Evolutionary conservation across 208 protist genomes (phyloP), one percentile per base, ranked within the genome.

Genomic region (Chromosphaera perkinsii): DNA sequence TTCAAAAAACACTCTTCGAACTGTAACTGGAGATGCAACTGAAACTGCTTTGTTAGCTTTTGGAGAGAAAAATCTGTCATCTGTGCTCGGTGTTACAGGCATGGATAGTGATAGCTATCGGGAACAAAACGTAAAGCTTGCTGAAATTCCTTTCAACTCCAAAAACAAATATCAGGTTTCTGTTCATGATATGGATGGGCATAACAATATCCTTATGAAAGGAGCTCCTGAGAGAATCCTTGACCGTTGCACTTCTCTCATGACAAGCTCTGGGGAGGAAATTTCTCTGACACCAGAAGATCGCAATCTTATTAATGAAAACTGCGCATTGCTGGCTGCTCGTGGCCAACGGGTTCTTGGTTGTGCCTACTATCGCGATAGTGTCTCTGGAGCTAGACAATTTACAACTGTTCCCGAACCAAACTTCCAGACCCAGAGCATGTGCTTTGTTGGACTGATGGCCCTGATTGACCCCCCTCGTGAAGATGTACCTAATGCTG

Each of bases 381-480:
- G 70, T 39, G 12, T 66, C 5, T 54, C 10, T 40, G 78, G 9
- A 43, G 17, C 1, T 39, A 60, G 63, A n/a, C 58, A 33, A 3
- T 33, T 5, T 12, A 36, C 69, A 31, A 24, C 24, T 2, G 32
- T 45, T 12, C 2, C 33, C 2, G 7, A 5, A 17, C 3, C 17
- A 33, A 12, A 48, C 40, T 77, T 76, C 40, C 70, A 62, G 35
- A 65, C 31, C 32, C 37, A 45, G 20, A 42, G 63, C 36, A 42
- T 93, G 1, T 73, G 47, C 14, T 92, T 94, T 51, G 59, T 90
- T 33, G 90, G 90, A n/a, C 36, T 94, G 1, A 51, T 79, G n/a
- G 73, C 76, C 32, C 67, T 94, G 2, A 47, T 88, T 1, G 90
- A 94, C 76, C 90, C 90, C 24, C 90, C 90, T n/a, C 48, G 79